Conservation (phyloP, 306 rosid genomes). For the Malus fusca region DNA sequence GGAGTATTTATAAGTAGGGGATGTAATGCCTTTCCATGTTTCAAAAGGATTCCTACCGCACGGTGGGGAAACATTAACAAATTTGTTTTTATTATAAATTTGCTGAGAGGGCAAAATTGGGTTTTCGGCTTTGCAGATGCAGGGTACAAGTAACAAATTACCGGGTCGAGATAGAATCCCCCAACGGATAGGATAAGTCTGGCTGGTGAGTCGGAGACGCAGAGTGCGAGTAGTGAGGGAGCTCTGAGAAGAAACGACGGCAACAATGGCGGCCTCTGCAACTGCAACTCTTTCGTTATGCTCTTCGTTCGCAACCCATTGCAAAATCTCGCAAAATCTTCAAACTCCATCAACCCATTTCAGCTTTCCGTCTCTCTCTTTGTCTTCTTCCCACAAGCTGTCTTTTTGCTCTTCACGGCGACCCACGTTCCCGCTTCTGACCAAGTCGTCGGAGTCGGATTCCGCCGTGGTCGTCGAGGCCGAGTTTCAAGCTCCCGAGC, state of each 20-base stretch:
- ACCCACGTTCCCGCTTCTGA: constrained; percentile 29
- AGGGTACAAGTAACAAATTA: background rate
- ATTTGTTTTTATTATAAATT: background rate
- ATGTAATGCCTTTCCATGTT: background rate
- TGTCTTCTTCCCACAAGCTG: constrained; percentile 35
- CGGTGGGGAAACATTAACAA: background rate
- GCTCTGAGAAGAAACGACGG: background rate
- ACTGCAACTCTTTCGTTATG: constrained; percentile 43
- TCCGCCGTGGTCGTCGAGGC: constrained; percentile 12
- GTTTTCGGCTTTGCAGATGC: background rate
- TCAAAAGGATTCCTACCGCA: background rate
- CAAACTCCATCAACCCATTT: constrained; percentile 14
- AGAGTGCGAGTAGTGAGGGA: background rate
- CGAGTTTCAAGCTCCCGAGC: background rate
- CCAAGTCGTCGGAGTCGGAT: constrained; percentile 39
- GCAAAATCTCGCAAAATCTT: constrained; percentile 37
- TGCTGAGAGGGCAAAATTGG: background rate
- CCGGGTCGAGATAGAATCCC: background rate
- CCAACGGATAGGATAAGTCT: constrained; percentile 3
- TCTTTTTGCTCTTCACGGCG: constrained; percentile 32
- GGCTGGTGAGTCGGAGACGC: background rate
- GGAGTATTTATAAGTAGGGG: background rate
- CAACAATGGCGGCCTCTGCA: constrained; percentile 70
- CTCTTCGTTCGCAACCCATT: constrained; percentile 49
- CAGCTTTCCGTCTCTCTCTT: constrained; percentile 30